Evolutionary conservation across 148 eudicot species (phyloP).

Genomic region (Camellia japonica): DNA sequence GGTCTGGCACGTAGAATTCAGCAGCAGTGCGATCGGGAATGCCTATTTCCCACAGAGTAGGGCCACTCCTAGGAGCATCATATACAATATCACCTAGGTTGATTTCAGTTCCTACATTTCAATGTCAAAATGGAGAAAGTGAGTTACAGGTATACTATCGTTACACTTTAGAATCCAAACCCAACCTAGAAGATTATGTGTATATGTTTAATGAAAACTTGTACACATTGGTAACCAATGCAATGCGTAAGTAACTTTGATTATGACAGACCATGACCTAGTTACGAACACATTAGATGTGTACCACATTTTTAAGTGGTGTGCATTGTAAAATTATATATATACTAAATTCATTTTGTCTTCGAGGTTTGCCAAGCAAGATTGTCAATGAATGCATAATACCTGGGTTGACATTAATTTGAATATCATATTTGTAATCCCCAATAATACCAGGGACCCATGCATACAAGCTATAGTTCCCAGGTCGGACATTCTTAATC

Average conservation of each 20-base stretch:
- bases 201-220: too few relatives aligned
- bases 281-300: too few relatives aligned
- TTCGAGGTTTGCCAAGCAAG: not conserved
- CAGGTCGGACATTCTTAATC: constrained; percentile 36
- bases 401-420: constrained; percentile 36
- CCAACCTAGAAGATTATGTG: too few relatives aligned
- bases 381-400: not conserved
- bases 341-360: not conserved
- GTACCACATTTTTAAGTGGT: too few relatives aligned
- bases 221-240: too few relatives aligned
- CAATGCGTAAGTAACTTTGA: too few relatives aligned
- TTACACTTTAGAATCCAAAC: too few relatives aligned
- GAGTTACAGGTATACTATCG: too few relatives aligned
- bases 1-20: constrained; percentile 76
- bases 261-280: too few relatives aligned
- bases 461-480: constrained; percentile 43
- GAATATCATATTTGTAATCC: constrained; percentile 32
- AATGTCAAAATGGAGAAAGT: not conserved
- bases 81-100: constrained; percentile 36
- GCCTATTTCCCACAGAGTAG: constrained; percentile 86
- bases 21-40: constrained; percentile 76
- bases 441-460: constrained; percentile 54
- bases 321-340: too few relatives aligned
- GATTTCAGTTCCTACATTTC: constrained; percentile 40
- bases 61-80: constrained; percentile 66